Evolutionary conservation across 371 early-diverging fungal species (phyloP), one percentile per base, ranked within the genome.

Genomic region (Rhizopus stolonifer): DNA sequence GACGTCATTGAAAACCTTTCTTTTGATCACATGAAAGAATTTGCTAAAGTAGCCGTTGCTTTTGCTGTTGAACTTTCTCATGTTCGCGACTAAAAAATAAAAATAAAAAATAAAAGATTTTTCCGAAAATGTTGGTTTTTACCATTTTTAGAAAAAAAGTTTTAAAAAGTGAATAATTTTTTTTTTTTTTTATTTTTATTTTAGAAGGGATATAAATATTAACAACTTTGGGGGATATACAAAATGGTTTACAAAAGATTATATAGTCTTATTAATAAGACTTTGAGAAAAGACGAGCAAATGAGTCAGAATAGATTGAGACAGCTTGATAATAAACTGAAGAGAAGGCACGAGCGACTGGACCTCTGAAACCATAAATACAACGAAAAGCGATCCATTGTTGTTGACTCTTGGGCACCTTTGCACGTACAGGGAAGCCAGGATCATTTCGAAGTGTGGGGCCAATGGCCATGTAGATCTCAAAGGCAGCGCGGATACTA

Each of bases 11-110:
- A 83, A 10, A 82, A 87, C 45, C 76, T 97, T 42, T 78, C 81
- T 32, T 95, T 92, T 69, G 76, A 84, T 49, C 98, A 97, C 57
- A 88, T 93, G 83, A 77, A 75, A 31, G 85, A 92, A 67, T 93
- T 93, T 61, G 77, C 88, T 36, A 88, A 90, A 74, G 76, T 93
- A 42, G 86, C 84, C 13, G 72, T 93, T 44, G 90, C 84, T 0
- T 96, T 89, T 72, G 91, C 88, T 11, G 84, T 93, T 21, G 95
- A 96, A 67, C 71, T 94, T 21, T 67, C 79, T 40, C 76, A 80
- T 63, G 59, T 56, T 50, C 63, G 64, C 49, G 43, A 54, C 46
- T 65, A 60, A 55, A 38, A 63, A 45, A 29, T 29, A 29, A 29
- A 29, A 29, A 29, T 29, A 29, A 29, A 29, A 29, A 29, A 29